Conservation (phyloP, 768 basidiomycete genomes). For the Rhodotorula sphaerocarpa region DNA sequence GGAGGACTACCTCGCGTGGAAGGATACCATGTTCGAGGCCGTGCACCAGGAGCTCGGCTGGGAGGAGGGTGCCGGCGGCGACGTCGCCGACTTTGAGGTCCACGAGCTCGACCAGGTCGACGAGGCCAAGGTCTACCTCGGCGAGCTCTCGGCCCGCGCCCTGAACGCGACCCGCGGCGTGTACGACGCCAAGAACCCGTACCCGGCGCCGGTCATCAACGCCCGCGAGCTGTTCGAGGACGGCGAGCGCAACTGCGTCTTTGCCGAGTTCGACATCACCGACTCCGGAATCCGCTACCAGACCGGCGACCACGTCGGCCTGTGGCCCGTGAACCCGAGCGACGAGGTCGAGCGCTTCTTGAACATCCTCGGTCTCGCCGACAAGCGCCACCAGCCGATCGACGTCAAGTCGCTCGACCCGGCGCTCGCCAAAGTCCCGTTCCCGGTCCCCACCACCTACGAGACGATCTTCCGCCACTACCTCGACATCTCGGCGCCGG, state of each 20-base stretch:
- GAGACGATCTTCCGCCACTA: constrained; percentile 88
- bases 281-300: constrained; percentile 97
- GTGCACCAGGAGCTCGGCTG: constrained; percentile 75
- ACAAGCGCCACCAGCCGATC: constrained; percentile 74
- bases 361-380: constrained; percentile 69
- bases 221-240: constrained; percentile 77
- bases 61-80: constrained; percentile 93
- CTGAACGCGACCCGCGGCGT: constrained; percentile 88
- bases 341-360: constrained; percentile 83
- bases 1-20: constrained; percentile 99
- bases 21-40: constrained; percentile 91
- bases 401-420: constrained; percentile 95
- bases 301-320: constrained; percentile 93
- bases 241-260: constrained; percentile 80
- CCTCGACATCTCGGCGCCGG: constrained; percentile 89
- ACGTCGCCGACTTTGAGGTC: constrained; percentile 86
- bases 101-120: constrained; percentile 63
- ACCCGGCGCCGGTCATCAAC: constrained; percentile 66
- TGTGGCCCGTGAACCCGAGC: constrained; percentile 94
- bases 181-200: constrained; percentile 97
- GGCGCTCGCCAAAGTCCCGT: constrained; percentile 93
- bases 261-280: constrained; percentile 86
- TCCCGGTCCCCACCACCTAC: constrained; percentile 95
- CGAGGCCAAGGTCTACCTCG: constrained; percentile 84
- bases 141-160: constrained; percentile 91